phyloP scores from a whole-genome alignment of 75 land plant species.

The Selaginella moellendorffii region DNA sequence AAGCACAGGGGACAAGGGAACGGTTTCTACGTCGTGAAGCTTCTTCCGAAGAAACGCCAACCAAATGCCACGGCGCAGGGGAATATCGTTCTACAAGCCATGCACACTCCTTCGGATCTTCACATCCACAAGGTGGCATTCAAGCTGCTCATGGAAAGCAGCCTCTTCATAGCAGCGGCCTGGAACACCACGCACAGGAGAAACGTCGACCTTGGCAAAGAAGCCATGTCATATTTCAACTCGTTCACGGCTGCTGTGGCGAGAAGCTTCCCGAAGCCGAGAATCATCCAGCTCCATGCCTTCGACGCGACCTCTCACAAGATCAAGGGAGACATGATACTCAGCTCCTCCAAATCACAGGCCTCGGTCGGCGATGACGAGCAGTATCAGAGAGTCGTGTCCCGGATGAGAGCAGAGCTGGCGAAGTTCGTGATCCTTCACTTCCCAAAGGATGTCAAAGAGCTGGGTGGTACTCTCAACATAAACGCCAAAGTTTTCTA shows the following conservation, averaged over 20 bases:
- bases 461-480: neutral
- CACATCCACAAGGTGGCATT: conserved; percentile 1
- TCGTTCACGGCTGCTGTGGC: neutral
- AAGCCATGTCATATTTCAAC: conserved; percentile 2
- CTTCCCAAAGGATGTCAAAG: neutral
- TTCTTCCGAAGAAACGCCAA: too few relatives aligned
- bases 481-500: conserved; percentile 2
- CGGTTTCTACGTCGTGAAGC: conserved; percentile 5
- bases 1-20: neutral
- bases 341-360: neutral
- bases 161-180: neutral
- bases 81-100: neutral
- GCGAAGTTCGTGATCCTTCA: neutral
- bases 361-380: neutral
- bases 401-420: neutral
- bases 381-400: neutral
- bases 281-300: conserved; percentile 4
- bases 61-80: too few relatives aligned
- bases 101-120: conserved; percentile 4
- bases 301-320: neutral
- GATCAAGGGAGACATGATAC: neutral
- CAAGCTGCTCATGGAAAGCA: conserved; percentile 3
- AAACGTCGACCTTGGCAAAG: conserved; percentile 2
- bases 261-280: neutral
- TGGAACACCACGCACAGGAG: conserved; percentile 1